Conservation (phyloP, 164 flowering plant genomes). For the Stephania japonica region DNA sequence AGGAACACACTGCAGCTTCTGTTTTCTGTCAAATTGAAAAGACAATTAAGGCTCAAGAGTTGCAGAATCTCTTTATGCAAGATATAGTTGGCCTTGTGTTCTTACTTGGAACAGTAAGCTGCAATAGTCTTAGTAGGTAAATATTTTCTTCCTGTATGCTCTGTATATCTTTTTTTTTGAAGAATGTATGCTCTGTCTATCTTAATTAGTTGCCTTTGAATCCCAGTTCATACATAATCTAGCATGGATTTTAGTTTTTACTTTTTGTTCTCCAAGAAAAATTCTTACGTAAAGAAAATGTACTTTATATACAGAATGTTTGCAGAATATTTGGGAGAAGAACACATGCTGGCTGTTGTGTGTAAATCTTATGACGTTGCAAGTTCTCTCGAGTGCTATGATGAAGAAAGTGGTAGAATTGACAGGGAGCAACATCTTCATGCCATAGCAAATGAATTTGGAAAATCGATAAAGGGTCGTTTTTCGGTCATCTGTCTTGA, state of each 20-base stretch:
- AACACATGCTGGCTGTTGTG: conserved; percentile 59
- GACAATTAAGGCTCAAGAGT: conserved; percentile 6
- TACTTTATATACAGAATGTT: conserved; percentile 39
- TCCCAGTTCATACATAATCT: not conserved
- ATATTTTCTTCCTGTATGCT: not conserved
- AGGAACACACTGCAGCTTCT: conserved; percentile 40
- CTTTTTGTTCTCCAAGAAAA: not conserved
- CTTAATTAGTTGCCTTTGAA: not conserved
- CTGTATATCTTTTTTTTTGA: not conserved
- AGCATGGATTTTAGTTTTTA: not conserved
- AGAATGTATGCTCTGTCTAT: not conserved
- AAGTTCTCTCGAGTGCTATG: conserved; percentile 31
- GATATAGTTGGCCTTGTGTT: conserved; percentile 66
- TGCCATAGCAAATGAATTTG: conserved; percentile 27
- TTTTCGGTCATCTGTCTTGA: conserved; percentile 57
- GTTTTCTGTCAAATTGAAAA: conserved; percentile 28
- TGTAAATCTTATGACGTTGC: conserved; percentile 41
- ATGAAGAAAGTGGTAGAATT: conserved; percentile 20
- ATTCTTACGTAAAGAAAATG: not conserved
- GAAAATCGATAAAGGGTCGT: conserved; percentile 27
- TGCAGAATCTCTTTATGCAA: conserved; percentile 15
- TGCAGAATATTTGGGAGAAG: conserved; percentile 59
- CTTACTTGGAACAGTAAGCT: conserved; percentile 48
- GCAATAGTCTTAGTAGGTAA: conserved; percentile 19
- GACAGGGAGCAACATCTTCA: conserved; percentile 22